Conservation (phyloP, 192 early-diverging fungal species). For the Entomortierella beljakovae region DNA sequence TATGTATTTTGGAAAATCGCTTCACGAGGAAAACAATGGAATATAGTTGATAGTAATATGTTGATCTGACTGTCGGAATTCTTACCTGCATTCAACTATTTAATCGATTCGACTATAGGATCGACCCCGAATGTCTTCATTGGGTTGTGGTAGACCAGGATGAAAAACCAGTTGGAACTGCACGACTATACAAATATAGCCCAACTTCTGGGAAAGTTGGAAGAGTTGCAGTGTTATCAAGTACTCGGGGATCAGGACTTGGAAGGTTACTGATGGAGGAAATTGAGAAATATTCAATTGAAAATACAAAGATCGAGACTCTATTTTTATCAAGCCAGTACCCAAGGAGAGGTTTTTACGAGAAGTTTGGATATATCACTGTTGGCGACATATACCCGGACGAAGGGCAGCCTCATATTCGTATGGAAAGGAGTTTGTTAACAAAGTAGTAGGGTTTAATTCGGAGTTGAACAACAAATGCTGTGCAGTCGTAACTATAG, state of each 20-base stretch:
- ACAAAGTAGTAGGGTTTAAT: not conserved
- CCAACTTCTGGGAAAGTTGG: constrained; percentile 38
- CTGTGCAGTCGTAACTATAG: too few species aligned
- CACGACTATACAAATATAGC: constrained; percentile 36
- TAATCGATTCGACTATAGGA: constrained; percentile 5
- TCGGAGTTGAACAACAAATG: not conserved
- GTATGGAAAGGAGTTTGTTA: constrained; percentile 26
- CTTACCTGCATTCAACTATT: not conserved
- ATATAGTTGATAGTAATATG: too few species aligned
- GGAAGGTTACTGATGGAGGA: constrained; percentile 40
- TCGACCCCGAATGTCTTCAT: constrained; percentile 40
- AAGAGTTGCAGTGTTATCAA: constrained; percentile 37
- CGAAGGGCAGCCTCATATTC: constrained; percentile 48
- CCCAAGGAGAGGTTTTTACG: constrained; percentile 44
- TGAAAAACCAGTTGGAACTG: constrained; percentile 25
- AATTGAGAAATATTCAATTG: constrained; percentile 19
- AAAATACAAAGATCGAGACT: constrained; percentile 15
- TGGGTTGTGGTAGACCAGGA: constrained; percentile 35
- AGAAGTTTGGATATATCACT: constrained; percentile 28
- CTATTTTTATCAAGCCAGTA: constrained; percentile 32
- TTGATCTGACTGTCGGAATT: not conserved
- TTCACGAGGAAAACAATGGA: too few species aligned
- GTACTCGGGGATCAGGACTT: constrained; percentile 35
- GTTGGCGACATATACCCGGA: constrained; percentile 35
- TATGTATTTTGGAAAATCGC: constrained; percentile 13